phyloP scores from a whole-genome alignment of 306 rosid species.

The Acacia acuminata region DNA sequence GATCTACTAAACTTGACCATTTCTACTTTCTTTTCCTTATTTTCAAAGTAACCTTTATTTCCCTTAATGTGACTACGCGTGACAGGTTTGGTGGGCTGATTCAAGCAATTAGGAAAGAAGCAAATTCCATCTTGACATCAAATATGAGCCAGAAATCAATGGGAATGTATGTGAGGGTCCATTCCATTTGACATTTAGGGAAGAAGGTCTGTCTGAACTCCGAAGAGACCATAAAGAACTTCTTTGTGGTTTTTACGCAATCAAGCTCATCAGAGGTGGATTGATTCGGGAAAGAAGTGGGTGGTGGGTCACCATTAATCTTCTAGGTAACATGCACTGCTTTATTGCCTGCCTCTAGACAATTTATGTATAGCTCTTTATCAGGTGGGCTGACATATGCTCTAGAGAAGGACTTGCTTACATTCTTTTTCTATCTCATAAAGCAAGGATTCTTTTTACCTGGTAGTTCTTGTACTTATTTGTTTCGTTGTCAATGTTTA shows the following conservation, averaged over 20 bases:
- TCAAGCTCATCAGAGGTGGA: constrained; percentile 26
- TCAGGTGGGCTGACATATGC: constrained; percentile 35
- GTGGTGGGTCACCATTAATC: constrained; percentile 37
- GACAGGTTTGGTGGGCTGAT: constrained; percentile 24
- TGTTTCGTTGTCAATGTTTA: not conserved
- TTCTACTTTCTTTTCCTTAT: not conserved
- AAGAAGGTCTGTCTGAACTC: constrained; percentile 30
- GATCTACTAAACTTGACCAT: constrained; percentile 15
- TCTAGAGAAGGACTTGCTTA: constrained; percentile 2
- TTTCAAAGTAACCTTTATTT: constrained; percentile 24
- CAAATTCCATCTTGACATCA: constrained; percentile 22
- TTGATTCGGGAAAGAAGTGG: constrained; percentile 27
- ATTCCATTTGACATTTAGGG: constrained; percentile 31
- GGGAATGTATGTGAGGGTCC: constrained; percentile 28
- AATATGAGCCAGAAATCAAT: constrained; percentile 13
- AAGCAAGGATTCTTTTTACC: not conserved
- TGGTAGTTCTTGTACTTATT: not conserved
- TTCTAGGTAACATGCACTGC: constrained; percentile 37
- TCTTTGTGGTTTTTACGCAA: constrained; percentile 23
- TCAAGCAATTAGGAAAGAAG: constrained; percentile 13
- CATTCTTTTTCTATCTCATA: constrained; percentile 17
- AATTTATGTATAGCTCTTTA: constrained; percentile 25
- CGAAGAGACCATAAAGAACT: constrained; percentile 5
- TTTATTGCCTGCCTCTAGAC: constrained; percentile 32
- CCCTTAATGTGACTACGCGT: constrained; percentile 19